These are phyloP conservation scores for Globisporangium rhizosaccharum DNA, from an alignment of 352 stramenopile species.

Conservation along the genomic window DNA sequence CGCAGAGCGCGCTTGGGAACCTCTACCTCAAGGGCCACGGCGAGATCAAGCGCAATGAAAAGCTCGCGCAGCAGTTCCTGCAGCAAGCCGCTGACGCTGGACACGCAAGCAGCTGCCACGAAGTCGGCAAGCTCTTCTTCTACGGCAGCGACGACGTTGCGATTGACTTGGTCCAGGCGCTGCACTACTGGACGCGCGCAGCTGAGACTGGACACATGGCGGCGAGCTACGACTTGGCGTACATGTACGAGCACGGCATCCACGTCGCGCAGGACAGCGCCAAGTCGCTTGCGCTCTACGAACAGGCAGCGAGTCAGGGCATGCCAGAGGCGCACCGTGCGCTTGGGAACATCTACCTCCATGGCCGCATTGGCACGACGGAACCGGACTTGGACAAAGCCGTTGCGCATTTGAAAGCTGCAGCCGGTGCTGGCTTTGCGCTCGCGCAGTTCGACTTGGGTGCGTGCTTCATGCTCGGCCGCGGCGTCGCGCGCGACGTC, in stretches of 20 bases:
- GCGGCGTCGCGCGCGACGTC: constrained; percentile 45
- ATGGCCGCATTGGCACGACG: constrained; percentile 24
- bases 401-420: constrained; percentile 47
- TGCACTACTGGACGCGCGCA: constrained; percentile 63
- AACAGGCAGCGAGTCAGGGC: constrained; percentile 40
- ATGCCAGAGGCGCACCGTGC: constrained; percentile 69
- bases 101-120: constrained; percentile 65
- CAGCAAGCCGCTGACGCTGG: constrained; percentile 59
- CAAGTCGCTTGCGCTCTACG: constrained; percentile 58
- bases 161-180: constrained; percentile 27
- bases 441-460: constrained; percentile 74
- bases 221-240: constrained; percentile 66
- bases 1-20: constrained; percentile 63
- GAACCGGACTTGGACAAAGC: constrained; percentile 24
- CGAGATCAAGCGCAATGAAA: constrained; percentile 37
- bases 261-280: constrained; percentile 53
- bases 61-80: constrained; percentile 48
- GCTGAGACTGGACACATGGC: constrained; percentile 61
- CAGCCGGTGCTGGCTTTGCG: constrained; percentile 53
- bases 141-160: constrained; percentile 30
- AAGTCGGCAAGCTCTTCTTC: constrained; percentile 72
- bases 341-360: constrained; percentile 51
- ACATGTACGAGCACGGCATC: constrained; percentile 68
- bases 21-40: constrained; percentile 62
- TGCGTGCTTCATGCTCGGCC: constrained; percentile 76